Conservation (phyloP, 2,329 filamentous ascomycete genomes). For the Aspergillus tamarii region DNA sequence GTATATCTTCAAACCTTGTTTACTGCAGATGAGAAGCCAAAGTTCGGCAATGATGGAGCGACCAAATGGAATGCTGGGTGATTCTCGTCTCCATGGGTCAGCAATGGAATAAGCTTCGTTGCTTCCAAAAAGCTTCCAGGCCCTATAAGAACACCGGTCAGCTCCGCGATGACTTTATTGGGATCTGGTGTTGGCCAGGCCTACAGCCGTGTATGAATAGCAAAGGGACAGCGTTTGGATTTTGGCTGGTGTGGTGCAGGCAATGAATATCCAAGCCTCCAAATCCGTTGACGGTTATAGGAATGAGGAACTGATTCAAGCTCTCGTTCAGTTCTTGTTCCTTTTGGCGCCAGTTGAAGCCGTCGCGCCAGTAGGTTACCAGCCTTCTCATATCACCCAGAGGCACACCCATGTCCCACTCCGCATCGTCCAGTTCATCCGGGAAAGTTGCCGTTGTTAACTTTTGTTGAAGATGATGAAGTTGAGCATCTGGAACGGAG, state of each 20-base stretch:
- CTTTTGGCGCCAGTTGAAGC: conserved; percentile 63
- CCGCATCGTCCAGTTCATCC: conserved; percentile 56
- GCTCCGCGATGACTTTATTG: neutral
- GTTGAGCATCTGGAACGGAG: conserved; percentile 53
- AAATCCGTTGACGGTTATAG: conserved; percentile 61
- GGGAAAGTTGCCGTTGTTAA: conserved; percentile 59
- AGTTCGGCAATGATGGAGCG: conserved; percentile 59
- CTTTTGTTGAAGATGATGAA: conserved; percentile 60
- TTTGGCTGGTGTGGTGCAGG: conserved; percentile 59
- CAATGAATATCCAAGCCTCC: conserved; percentile 66
- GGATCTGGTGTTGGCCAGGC: conserved; percentile 8
- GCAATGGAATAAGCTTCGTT: conserved; percentile 47
- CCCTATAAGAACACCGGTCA: conserved; percentile 34
- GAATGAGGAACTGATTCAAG: conserved; percentile 61
- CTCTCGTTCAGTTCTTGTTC: conserved; percentile 62
- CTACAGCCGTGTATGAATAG: conserved; percentile 69
- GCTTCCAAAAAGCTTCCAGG: conserved; percentile 69
- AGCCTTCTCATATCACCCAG: conserved; percentile 61
- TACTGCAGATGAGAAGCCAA: conserved; percentile 56
- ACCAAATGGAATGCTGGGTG: conserved; percentile 57
- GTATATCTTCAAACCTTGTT: conserved; percentile 27
- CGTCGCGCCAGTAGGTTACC: conserved; percentile 58
- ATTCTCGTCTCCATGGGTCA: conserved; percentile 40
- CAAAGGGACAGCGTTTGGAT: conserved; percentile 62
- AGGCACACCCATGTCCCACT: conserved; percentile 64